Evolutionary conservation across 768 basidiomycete species (phyloP).

Genomic region (Suillus americanus): DNA sequence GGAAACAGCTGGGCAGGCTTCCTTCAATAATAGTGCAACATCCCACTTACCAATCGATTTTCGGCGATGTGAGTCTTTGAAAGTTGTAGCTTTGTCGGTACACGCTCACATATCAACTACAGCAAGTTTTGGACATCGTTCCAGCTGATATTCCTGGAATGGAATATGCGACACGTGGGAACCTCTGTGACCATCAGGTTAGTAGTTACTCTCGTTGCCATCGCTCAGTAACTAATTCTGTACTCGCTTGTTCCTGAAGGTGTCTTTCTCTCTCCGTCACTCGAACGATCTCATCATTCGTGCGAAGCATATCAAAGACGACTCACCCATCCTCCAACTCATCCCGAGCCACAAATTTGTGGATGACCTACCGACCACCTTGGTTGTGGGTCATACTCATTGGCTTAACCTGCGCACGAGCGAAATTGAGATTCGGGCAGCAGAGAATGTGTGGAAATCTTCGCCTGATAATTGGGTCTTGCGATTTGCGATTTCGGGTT

Average conservation of each 20-base stretch:
- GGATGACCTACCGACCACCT: slow-evolving; percentile 24
- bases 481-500: slow-evolving; percentile 9
- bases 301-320: slow-evolving; percentile 6
- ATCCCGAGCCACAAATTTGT: slow-evolving; percentile 22
- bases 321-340: slow-evolving; percentile 15
- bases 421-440: slow-evolving; percentile 30
- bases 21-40: slow-evolving; percentile 20
- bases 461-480: slow-evolving; percentile 29
- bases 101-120: slow-evolving; percentile 6
- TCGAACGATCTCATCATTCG: slow-evolving; percentile 19
- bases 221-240: neutral
- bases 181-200: slow-evolving; percentile 20
- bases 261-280: slow-evolving; percentile 22
- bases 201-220: slow-evolving; percentile 1
- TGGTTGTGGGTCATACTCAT: slow-evolving; percentile 26
- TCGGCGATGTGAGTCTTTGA: slow-evolving; percentile 18
- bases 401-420: slow-evolving; percentile 30
- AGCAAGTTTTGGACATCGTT: slow-evolving; percentile 23
- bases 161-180: slow-evolving; percentile 23
- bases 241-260: slow-evolving; percentile 12
- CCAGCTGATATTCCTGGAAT: slow-evolving; percentile 26
- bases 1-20: slow-evolving; percentile 25
- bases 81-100: neutral
- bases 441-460: slow-evolving; percentile 22
- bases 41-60: slow-evolving; percentile 20